Conservation (phyloP, 768 basidiomycete species). For the Mycena amicta region DNA sequence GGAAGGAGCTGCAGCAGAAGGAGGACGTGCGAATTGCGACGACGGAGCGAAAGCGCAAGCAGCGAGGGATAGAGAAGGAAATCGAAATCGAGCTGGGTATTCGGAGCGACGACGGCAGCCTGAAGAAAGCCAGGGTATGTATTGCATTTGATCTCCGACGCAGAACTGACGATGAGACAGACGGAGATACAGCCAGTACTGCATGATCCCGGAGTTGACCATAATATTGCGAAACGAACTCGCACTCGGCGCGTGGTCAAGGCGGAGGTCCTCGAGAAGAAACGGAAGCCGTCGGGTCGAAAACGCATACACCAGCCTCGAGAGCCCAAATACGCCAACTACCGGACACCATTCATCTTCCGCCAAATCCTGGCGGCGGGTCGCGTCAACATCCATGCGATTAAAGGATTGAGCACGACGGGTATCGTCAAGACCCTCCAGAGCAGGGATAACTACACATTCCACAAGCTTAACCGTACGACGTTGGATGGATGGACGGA, state of each 20-base stretch:
- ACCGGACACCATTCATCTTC: background rate
- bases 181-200: background rate
- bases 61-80: background rate
- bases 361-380: background rate
- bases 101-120: background rate
- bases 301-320: background rate
- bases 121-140: background rate
- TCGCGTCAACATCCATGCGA: background rate
- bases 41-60: background rate
- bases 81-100: background rate
- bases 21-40: background rate
- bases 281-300: background rate
- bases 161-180: background rate
- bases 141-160: background rate
- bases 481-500: background rate
- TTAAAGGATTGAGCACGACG: background rate
- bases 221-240: background rate
- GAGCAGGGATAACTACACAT: background rate
- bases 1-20: background rate
- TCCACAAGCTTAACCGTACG: background rate
- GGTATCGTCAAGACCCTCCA: background rate
- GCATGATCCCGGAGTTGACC: background rate
- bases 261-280: background rate
- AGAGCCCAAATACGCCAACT: background rate
- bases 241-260: background rate